Conservation (phyloP, 495 filamentous ascomycete genomes). For the Ramalina peruviana region DNA sequence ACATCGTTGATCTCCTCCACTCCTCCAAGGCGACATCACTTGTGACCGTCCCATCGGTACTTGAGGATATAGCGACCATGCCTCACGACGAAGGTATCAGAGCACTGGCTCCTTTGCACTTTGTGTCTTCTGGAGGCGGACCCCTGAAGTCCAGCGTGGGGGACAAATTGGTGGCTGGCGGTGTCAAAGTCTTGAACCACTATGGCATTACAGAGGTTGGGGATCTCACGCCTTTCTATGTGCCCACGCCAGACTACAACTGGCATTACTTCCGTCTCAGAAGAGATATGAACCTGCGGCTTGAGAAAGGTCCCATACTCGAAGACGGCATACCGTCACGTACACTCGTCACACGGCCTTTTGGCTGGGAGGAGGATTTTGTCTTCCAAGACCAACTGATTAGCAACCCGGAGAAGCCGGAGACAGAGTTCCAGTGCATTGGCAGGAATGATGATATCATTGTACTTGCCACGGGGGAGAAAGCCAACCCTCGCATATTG, state of each 20-base stretch:
- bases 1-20: too few species aligned
- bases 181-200: slow-evolving; percentile 23
- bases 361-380: slow-evolving; percentile 17
- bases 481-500: slow-evolving; percentile 20
- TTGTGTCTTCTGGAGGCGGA: slow-evolving; percentile 31
- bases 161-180: slow-evolving; percentile 7
- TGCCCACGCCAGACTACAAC: slow-evolving; percentile 20
- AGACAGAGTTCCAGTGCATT: slow-evolving; percentile 14
- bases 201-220: slow-evolving; percentile 28
- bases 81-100: slow-evolving; percentile 24
- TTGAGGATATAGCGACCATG: too few species aligned
- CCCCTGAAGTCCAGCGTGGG: slow-evolving; percentile 18
- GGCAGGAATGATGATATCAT: slow-evolving; percentile 27
- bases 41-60: too few species aligned
- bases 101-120: slow-evolving; percentile 21
- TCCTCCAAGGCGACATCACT: too few species aligned
- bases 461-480: slow-evolving; percentile 28
- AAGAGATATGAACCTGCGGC: slow-evolving; percentile 18
- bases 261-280: slow-evolving; percentile 26
- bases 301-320: slow-evolving; percentile 7
- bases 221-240: slow-evolving; percentile 23
- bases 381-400: slow-evolving; percentile 22
- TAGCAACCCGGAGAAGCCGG: slow-evolving; percentile 9
- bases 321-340: slow-evolving; percentile 1
- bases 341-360: slow-evolving; percentile 15